A percentile compares a stretch with the other conserved stretches of the same genome.
Conservation (phyloP, 148 eudicot genomes). For the Diospyros lotus region DNA sequence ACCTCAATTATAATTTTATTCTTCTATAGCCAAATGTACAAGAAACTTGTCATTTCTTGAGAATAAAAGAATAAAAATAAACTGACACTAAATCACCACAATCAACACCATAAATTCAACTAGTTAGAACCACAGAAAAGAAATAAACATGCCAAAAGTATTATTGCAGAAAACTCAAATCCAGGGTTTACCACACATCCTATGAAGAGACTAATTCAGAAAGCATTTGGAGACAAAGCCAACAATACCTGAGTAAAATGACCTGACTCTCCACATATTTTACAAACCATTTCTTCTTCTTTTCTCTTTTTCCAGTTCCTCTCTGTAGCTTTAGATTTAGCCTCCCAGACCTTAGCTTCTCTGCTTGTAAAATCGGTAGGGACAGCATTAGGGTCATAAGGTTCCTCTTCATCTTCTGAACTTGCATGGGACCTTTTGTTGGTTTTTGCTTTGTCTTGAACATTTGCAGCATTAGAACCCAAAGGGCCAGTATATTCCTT, state of each 20-base stretch:
- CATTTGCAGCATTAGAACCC: slow-evolving; percentile 50
- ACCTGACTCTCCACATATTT: slow-evolving; percentile 94
- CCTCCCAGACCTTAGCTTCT: slow-evolving; percentile 99
- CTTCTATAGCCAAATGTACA: no score
- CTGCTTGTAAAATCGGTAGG: slow-evolving; percentile 99
- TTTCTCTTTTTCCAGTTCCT: slow-evolving; percentile 97
- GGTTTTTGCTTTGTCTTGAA: slow-evolving; percentile 41
- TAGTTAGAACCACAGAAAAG: background rate
- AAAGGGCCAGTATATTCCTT: slow-evolving; percentile 95
- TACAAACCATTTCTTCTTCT: slow-evolving; percentile 98
- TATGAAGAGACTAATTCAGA: background rate
- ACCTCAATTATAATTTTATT: no score
- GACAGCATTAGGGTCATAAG: slow-evolving; percentile 90
- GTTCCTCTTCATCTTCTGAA: slow-evolving; percentile 83
- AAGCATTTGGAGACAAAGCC: background rate
- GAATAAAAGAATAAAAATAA: no score
- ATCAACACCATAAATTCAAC: background rate
- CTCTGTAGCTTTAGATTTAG: slow-evolving; percentile 99
- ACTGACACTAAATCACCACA: no score
- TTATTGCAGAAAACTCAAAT: no score
- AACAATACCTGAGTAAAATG: slow-evolving; percentile 87
- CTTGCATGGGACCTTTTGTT: slow-evolving; percentile 57
- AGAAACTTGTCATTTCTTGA: no score
- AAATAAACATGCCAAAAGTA: background rate
- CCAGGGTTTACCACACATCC: background rate